Evolutionary conservation across 495 filamentous ascomycete genomes (phyloP).

Genomic region (Aspergillus conjunctus): DNA sequence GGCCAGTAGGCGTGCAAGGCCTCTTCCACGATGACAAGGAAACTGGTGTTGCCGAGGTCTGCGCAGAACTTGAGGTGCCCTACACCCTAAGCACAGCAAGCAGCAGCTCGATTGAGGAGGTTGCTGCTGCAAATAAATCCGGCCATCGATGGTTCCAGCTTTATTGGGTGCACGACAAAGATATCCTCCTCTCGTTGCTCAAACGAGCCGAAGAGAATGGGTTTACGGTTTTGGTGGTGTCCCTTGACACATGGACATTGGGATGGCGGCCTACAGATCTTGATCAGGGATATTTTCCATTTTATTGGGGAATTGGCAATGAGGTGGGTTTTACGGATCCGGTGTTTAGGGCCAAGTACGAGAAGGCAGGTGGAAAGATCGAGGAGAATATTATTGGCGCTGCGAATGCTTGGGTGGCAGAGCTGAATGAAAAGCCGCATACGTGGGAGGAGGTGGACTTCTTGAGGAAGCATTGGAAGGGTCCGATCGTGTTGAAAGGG

Average conservation of each 20-base stretch:
- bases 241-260: constrained; percentile 62
- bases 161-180: constrained; percentile 60
- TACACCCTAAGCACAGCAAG: constrained; percentile 56
- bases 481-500: constrained; percentile 19
- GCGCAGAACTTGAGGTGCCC: constrained; percentile 45
- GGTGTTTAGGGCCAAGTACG: constrained; percentile 53
- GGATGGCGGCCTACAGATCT: constrained; percentile 62
- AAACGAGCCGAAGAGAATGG: constrained; percentile 54
- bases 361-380: constrained; percentile 36
- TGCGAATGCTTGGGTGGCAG: constrained; percentile 43
- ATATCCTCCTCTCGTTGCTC: constrained; percentile 56
- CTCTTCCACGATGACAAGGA: constrained; percentile 55
- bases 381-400: constrained; percentile 45
- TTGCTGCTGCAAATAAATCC: constrained; percentile 41
- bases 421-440: constrained; percentile 46
- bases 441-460: constrained; percentile 52
- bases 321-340: constrained; percentile 57
- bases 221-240: constrained; percentile 60
- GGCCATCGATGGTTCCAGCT: constrained; percentile 59
- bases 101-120: constrained; percentile 44
- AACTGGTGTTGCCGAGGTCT: constrained; percentile 44
- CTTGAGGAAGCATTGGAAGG: constrained; percentile 20
- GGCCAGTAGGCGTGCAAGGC: constrained; percentile 55
- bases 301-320: constrained; percentile 49
- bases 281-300: constrained; percentile 54